Evolutionary conservation across 2,329 filamentous ascomycete genomes (phyloP).

Genomic region (Biscogniauxia marginata): DNA sequence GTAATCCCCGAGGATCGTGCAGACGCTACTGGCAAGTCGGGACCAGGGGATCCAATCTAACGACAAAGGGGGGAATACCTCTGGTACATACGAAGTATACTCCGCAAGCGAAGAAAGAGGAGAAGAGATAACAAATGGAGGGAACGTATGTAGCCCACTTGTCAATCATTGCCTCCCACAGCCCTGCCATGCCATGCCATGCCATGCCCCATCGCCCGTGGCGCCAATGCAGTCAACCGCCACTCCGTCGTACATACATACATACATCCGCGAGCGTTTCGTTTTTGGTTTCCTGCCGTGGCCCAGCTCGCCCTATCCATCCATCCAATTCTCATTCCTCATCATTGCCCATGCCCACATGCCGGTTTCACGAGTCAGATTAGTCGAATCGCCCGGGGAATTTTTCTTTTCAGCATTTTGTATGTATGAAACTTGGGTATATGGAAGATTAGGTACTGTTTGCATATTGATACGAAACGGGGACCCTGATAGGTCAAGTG

Average conservation of each 20-base stretch:
- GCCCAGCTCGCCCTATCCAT: background rate
- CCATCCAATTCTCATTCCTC: background rate
- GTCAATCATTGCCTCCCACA: background rate
- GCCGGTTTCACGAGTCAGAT: background rate
- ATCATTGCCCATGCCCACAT: no score
- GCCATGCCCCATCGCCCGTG: no score
- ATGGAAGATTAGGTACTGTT: no score
- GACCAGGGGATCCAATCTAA: conserved; percentile 10
- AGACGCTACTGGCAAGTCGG: conserved; percentile 1
- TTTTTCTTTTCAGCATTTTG: background rate
- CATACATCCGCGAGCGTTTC: background rate
- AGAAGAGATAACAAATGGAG: background rate
- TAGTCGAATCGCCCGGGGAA: background rate
- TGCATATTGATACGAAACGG: no score
- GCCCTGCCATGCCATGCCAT: background rate
- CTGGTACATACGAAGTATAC: background rate
- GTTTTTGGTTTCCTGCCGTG: background rate
- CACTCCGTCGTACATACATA: background rate
- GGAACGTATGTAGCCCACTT: background rate
- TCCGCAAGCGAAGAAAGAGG: background rate
- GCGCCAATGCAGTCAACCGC: background rate
- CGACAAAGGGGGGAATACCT: background rate
- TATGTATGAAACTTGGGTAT: no score
- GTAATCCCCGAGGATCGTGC: conserved; percentile 26
- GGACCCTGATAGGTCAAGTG: no score